Evolutionary conservation across 1,139 yeast species (phyloP), one percentile per base, ranked within the genome.

Genomic region (Tardiomyces digboiensis): DNA sequence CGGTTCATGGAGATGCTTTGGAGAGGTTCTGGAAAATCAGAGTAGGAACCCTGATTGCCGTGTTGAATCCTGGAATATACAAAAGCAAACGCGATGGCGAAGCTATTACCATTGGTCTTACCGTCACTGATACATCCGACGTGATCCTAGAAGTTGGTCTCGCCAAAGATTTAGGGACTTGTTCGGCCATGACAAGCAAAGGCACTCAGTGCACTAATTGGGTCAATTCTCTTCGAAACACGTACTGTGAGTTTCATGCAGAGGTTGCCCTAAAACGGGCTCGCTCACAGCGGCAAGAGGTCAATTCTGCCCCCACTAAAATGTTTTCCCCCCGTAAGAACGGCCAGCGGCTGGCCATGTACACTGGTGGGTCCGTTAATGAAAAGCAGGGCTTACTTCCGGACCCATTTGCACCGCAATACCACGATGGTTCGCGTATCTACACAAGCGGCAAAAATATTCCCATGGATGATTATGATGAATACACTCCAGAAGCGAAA

Each of bases 81-180:
- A 66, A 69, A 2, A 71, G 65, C 57, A 61, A 53, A 39, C 52
- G 67, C 50, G 60, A 59, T 52, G 59, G 47, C 42, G 61, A 46
- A 38, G 57, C 56, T 21, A 62, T 64, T 36, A 76, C 86, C 0
- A 85, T 88, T 57, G 80, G 76, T 29, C 62, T 89, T 40, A 67
- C 71, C n/a, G 59, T 87, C 2, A 72, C 69, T 40, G 76, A 75
- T 44, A 70, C 70, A 21, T 64, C 64, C 36, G 70, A 76, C 44
- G 69, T 76, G 36, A 65, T 89, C 2, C 47, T 88, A 16, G 93
- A 85, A 54, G 70, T 91, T 39, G 98, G 95, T 0, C 66, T 72
- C 29, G 69, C 87, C n/a, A 71, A 74, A 46, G 78, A 87, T 56
- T 73, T 82, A 45, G 94, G 86, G 0, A 68, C 68, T 45, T 91